phyloP scores from a whole-genome alignment of 2,329 filamentous ascomycete genomes.

The Neophaeococcomyces aloes region DNA sequence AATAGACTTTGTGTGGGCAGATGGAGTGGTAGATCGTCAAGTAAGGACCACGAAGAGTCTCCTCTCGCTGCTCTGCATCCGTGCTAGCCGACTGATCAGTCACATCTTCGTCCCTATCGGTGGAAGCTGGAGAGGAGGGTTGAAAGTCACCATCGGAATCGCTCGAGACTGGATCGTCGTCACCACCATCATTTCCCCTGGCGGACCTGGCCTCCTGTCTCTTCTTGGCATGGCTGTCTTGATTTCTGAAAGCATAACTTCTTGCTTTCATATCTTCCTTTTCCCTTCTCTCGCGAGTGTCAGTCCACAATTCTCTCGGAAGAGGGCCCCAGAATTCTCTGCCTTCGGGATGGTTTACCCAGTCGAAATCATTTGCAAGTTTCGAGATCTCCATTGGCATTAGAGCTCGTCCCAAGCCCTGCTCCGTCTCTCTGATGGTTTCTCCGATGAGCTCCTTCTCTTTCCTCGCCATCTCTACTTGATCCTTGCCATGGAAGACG shows the following conservation, averaged over 20 bases:
- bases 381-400: not conserved
- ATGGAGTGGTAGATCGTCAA: constrained; percentile 13
- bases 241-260: not conserved
- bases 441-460: not conserved
- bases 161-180: not conserved
- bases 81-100: not conserved
- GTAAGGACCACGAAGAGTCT: constrained; percentile 10
- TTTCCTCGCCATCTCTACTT: not conserved
- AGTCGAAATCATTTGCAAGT: not conserved
- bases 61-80: not conserved
- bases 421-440: not conserved
- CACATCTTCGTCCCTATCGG: not conserved
- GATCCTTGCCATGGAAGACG: not conserved
- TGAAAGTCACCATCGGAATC: not conserved
- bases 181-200: not conserved
- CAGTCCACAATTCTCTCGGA: too few species aligned
- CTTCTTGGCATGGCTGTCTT: too few species aligned
- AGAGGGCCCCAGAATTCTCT: too few species aligned
- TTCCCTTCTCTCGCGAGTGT: not conserved
- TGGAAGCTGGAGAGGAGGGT: not conserved
- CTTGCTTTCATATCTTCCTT: not conserved
- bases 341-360: not conserved
- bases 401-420: not conserved
- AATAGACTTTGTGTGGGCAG: constrained; percentile 14
- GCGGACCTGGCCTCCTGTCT: not conserved